Percentiles rank a stretch among this genome's conserved stretches.
phyloP scores from a whole-genome alignment of 257 asterid genomes.

The Rehmannia glutinosa region DNA sequence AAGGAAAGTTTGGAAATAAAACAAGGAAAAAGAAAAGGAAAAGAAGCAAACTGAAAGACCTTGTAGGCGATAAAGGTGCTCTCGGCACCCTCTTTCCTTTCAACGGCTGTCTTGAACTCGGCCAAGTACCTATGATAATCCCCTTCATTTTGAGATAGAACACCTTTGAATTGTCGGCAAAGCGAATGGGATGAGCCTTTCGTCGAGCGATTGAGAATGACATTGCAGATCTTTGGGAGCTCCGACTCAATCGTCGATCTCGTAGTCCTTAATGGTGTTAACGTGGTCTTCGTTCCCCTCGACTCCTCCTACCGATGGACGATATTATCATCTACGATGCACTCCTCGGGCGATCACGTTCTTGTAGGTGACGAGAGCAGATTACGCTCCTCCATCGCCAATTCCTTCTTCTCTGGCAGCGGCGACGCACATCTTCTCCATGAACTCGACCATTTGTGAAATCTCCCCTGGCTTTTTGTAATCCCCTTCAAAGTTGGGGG shows the following conservation, averaged over 20 bases:
- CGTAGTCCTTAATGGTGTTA: constrained; percentile 41
- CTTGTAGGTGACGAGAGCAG: constrained; percentile 75
- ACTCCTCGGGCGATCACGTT: constrained; percentile 65
- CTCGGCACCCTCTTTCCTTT: constrained; percentile 79
- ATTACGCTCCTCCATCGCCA: constrained; percentile 66
- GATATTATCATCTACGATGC: constrained; percentile 77
- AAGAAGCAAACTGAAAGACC: constrained; percentile 51
- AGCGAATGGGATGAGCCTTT: constrained; percentile 52
- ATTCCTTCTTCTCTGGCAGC: constrained; percentile 43
- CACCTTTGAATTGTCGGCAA: constrained; percentile 69
- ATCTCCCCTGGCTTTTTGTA: too few relatives aligned
- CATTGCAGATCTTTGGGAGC: constrained; percentile 64
- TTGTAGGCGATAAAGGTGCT: constrained; percentile 79
- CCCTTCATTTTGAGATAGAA: constrained; percentile 82
- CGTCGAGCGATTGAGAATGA: constrained; percentile 64
- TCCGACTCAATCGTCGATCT: constrained; percentile 72
- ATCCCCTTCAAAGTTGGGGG: too few relatives aligned
- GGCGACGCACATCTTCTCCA: constrained; percentile 60
- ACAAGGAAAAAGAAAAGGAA: not conserved
- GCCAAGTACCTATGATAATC: constrained; percentile 80
- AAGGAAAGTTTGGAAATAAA: not conserved
- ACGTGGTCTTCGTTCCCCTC: constrained; percentile 74
- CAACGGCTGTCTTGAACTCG: constrained; percentile 65
- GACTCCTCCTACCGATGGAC: constrained; percentile 78
- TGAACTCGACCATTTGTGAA: constrained; percentile 71